These are phyloP conservation scores for Escallonia rubra DNA, from an alignment of 129 eudicot genomes.

Conservation along the genomic window DNA sequence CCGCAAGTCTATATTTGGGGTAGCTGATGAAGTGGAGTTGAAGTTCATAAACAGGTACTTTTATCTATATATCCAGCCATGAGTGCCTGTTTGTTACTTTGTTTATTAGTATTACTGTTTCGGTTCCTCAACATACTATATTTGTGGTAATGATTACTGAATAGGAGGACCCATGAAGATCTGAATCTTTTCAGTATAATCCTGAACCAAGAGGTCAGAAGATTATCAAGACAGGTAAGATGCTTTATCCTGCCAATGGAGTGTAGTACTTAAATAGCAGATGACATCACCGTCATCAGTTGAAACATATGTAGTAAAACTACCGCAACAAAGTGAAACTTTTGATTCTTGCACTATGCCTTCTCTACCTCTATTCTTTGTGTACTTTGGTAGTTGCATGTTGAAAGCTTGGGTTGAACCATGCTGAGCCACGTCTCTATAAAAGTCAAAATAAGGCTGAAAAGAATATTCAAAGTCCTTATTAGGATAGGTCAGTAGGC, in stretches of 20 bases:
- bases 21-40: constrained; percentile 93
- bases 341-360: too few relatives aligned
- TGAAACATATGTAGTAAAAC: too few relatives aligned
- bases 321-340: too few relatives aligned
- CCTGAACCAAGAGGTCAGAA: constrained; percentile 86
- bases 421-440: too few relatives aligned
- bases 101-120: not conserved
- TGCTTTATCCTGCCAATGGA: constrained; percentile 1
- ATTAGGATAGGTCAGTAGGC: too few relatives aligned
- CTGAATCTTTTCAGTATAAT: constrained; percentile 69
- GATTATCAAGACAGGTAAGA: constrained; percentile 79
- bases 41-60: constrained; percentile 87
- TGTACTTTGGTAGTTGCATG: too few relatives aligned
- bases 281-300: too few relatives aligned
- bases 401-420: too few relatives aligned
- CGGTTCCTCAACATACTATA: constrained; percentile 1
- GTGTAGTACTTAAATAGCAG: not conserved
- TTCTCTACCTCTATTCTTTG: too few relatives aligned
- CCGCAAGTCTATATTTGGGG: constrained; percentile 85
- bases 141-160: constrained; percentile 3
- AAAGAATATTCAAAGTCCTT: too few relatives aligned
- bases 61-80: not conserved
- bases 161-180: constrained; percentile 88
- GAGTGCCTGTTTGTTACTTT: not conserved
- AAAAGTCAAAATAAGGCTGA: too few relatives aligned